Evolutionary conservation across 2,329 filamentous ascomycete species (phyloP), one percentile per base, ranked within the genome.

Genomic region (Sordariomycetes sp.): DNA sequence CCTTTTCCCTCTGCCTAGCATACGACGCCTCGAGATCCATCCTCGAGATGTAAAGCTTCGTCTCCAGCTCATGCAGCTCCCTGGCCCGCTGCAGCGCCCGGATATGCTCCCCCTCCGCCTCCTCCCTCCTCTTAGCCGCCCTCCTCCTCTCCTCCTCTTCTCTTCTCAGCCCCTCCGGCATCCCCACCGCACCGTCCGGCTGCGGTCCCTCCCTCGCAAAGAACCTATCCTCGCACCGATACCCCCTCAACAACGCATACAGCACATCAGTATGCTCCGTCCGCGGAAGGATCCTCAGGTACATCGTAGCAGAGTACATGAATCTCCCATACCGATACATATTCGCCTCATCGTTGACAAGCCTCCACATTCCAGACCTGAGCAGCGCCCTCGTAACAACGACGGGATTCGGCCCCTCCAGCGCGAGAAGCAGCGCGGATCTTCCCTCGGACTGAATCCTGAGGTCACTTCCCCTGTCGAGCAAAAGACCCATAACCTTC

Each of bases 291-390:
- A 75, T 76, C 39, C 66, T 63, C 22, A 84, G 73, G 64, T 86
- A 87, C 70, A 82, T 84, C 3, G 83, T 81, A 0, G 84, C 79
- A 0, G 84, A 87, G 66, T 85, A 87, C 1, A 77, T 80, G 62
- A 76, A 75, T 5, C 70, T 73, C 25, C 76, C 76, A 50, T 77
- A 71, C 1, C 68, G 77, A 66, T 75, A 82, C 59, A 75, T 70
- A 61, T 84, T 82, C 63, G 76, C 80, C 0, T 78, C 70, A 60
- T 80, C 76, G 68, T 86, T 86, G 63, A 86, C 69, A 35, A 78
- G 70, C 64, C 82, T 82, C 82, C 83, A 86, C 69, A 86, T 76
- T 51, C 79, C 81, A 0, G 78, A 79, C 62, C 83, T 82, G 8
- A 87, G 71, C 1, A 87, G 74, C 0, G 78, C 75, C 50, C 76